These are phyloP conservation scores for Alternaria solani DNA, from an alignment of 2,329 filamentous ascomycete genomes.

Conservation along the genomic window DNA sequence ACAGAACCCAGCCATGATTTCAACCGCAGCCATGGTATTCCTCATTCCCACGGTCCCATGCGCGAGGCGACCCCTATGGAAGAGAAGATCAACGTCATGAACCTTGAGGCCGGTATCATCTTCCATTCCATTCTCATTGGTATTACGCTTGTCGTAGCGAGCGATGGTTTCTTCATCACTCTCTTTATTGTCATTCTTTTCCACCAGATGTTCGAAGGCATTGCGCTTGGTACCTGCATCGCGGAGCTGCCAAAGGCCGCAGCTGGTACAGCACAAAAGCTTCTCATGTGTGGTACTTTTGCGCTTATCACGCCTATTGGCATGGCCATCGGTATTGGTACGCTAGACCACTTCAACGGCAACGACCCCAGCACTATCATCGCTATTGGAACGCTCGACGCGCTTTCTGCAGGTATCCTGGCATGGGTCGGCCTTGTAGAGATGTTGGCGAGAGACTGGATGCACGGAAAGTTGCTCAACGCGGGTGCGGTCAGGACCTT, in stretches of 20 bases:
- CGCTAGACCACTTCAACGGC: conserved; percentile 74
- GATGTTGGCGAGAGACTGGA: conserved; percentile 82
- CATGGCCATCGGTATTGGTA: conserved; percentile 81
- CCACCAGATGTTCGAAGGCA: conserved; percentile 80
- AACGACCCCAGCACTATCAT: conserved; percentile 73
- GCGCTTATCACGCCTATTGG: conserved; percentile 77
- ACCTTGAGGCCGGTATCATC: conserved; percentile 76
- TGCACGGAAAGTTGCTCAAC: conserved; percentile 60
- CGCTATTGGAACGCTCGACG: conserved; percentile 76
- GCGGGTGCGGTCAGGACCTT: conserved; percentile 59
- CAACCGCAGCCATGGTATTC: conserved; percentile 22
- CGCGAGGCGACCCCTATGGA: conserved; percentile 33
- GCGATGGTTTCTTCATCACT: conserved; percentile 61
- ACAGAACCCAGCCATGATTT: conserved; percentile 24
- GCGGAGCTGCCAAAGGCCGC: conserved; percentile 61
- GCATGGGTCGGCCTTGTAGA: conserved; percentile 83
- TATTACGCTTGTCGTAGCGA: conserved; percentile 65
- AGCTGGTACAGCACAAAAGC: conserved; percentile 58
- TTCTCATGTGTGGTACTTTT: conserved; percentile 69
- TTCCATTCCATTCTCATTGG: conserved; percentile 77
- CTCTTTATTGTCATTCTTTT: conserved; percentile 73
- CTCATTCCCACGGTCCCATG: conserved; percentile 34
- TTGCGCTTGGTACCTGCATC: conserved; percentile 76
- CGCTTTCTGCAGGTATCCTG: conserved; percentile 76
- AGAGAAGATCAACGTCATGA: conserved; percentile 67